Base-by-base conservation (phyloP, 306 rosid species). In the Carpinus fangiana region DNA sequence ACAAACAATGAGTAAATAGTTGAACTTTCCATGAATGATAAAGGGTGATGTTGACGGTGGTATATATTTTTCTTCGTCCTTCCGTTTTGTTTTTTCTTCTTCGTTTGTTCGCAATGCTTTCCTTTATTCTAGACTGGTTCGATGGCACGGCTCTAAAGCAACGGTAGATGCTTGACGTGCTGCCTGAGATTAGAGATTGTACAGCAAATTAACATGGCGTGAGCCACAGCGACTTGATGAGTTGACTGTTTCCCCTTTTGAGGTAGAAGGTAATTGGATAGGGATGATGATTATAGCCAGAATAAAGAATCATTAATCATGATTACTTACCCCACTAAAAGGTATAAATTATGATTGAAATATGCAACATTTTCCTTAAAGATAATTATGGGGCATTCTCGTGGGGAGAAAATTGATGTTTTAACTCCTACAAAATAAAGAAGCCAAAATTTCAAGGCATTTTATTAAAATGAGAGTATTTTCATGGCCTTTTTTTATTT, bases 151-250 rank as follows among this genome's bases (percentile, higher is more conserved):
- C 7, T 50, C 26, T 12, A 57, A 80, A 80, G 79, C 70, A 84
- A 80, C 73, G 80, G 50, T 41, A 80, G 79, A 76, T 84, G 79
- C 87, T 77, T 84, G 87, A 73, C 82, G 62, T 80, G 84, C 76
- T 46, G n/a, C 11, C 2, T 20, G 12, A 23, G 78, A 71, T 51
- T 46, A 66, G 75, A 64, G 26, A 41, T 20, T 9, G 7, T 17
- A 18, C 10, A 3, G 28, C 72, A n/a, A 66, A 38, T 3, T 31
- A 31, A 31, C 2, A 18, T 18, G 51, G 28, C 9, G 41, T 38
- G 20, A 31, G 6, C 21, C 47, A 64, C n/a, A 13, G 21, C 14
- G n/a, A 36, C 47, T 64, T 36, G 12, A 34, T 64, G 16, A 34
- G 21, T 64, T 64, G 47, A 18, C 14, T 38, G 21, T 64, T 64